phyloP scores from a whole-genome alignment of 805 yeast species.

The Sporopachydermia lactativora region DNA sequence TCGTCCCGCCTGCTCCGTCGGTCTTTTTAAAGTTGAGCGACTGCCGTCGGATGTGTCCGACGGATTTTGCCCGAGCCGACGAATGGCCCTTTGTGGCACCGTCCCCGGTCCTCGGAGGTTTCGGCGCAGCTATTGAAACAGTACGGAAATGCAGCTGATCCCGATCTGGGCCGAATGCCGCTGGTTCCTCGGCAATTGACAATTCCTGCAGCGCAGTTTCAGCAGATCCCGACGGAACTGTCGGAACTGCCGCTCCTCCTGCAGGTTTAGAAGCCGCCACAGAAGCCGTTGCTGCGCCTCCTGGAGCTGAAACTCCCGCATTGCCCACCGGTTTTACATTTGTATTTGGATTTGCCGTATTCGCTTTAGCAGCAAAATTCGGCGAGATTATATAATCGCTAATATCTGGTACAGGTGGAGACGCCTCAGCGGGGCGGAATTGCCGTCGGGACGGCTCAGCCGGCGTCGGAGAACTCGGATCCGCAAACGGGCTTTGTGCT shows the following conservation, averaged over 20 bases:
- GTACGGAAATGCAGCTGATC: slow-evolving; percentile 1
- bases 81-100: slow-evolving; percentile 40
- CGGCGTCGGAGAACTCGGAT: background rate
- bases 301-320: background rate
- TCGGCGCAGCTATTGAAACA: slow-evolving; percentile 5
- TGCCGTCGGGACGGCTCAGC: background rate
- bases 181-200: background rate
- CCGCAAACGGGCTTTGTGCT: background rate
- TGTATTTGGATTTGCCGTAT: background rate
- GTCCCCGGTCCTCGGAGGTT: slow-evolving; percentile 5
- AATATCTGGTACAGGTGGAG: background rate
- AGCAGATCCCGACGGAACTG: background rate
- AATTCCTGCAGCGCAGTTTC: background rate
- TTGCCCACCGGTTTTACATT: background rate
- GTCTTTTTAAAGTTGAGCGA: slow-evolving; percentile 19
- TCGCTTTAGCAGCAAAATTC: background rate
- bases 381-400: background rate
- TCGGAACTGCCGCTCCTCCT: background rate
- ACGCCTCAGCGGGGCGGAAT: background rate
- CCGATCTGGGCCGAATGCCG: background rate
- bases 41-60: slow-evolving; percentile 65
- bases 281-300: background rate
- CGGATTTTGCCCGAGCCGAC: slow-evolving; percentile 76
- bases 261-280: background rate
- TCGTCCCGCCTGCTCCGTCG: slow-evolving; percentile 3